Evolutionary conservation across 1,284 basidiomycete genomes (phyloP).

Genomic region (Ganoderma lingzhi): DNA sequence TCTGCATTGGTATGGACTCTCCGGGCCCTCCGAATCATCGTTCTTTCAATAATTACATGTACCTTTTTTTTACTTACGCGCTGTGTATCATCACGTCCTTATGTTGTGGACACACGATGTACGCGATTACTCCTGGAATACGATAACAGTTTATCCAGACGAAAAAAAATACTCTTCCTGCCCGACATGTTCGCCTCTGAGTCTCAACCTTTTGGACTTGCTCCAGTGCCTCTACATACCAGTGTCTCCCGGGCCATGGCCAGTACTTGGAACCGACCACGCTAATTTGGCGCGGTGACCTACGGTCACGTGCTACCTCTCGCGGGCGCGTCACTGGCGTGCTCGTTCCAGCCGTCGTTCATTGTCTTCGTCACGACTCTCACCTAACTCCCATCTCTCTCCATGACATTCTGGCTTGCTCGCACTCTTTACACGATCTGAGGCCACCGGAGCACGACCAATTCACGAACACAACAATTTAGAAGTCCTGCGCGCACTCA

Average conservation of each 20-base stretch:
- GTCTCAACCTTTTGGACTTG: not conserved
- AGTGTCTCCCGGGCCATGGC: too few relatives aligned
- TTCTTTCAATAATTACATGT: not conserved
- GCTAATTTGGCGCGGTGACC: not conserved
- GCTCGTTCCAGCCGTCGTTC: slow-evolving; percentile 13
- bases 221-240: too few relatives aligned
- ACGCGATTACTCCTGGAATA: not conserved
- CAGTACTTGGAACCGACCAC: too few relatives aligned
- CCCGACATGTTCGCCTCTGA: not conserved
- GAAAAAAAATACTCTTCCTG: not conserved
- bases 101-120: not conserved
- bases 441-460: not conserved
- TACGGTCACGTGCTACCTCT: slow-evolving; percentile 27
- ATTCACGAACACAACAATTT: not conserved
- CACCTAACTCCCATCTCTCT: not conserved
- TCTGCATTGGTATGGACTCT: not conserved
- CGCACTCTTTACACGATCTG: not conserved
- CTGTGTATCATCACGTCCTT: not conserved
- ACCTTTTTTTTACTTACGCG: not conserved
- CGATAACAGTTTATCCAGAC: not conserved
- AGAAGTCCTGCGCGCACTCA: not conserved
- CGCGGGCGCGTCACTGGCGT: slow-evolving; percentile 21
- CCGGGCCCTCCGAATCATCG: not conserved
- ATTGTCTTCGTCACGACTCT: slow-evolving; percentile 11
- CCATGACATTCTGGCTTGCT: slow-evolving; percentile 13